phyloP scores from a whole-genome alignment of 169 alveolate genomes.

The Plasmodium cynomolgi region DNA sequence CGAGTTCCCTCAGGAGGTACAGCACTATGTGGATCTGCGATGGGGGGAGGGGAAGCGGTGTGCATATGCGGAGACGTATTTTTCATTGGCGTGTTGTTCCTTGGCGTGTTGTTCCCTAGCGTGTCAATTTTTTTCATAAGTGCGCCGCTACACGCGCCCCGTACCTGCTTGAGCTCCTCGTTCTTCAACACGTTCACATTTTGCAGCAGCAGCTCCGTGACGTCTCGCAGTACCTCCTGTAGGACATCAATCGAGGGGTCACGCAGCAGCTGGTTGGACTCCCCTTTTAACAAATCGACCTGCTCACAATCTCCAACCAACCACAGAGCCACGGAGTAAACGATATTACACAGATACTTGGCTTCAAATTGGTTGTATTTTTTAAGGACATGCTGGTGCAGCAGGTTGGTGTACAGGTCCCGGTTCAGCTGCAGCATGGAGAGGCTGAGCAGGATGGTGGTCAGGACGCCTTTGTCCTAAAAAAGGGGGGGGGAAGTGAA shows the following conservation, averaged over 20 bases:
- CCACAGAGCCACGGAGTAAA: slow-evolving; percentile 45
- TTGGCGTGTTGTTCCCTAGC: neutral
- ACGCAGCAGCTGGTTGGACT: neutral
- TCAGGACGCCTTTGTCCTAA: slow-evolving; percentile 68
- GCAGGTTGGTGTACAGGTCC: neutral
- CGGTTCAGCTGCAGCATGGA: slow-evolving; percentile 21
- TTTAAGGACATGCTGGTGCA: slow-evolving; percentile 26
- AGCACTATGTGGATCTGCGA: slow-evolving; percentile 47
- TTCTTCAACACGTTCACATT: slow-evolving; percentile 45
- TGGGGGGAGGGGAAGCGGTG: neutral
- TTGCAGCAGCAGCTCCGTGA: slow-evolving; percentile 2
- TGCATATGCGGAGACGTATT: neutral
- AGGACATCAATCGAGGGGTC: neutral
- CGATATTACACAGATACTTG: slow-evolving; percentile 61
- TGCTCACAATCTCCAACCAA: neutral
- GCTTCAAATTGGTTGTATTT: slow-evolving; percentile 54
- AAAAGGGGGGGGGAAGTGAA: neutral
- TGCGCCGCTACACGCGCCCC: neutral
- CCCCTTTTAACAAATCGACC: slow-evolving; percentile 4
- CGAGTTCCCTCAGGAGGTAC: slow-evolving; percentile 22
- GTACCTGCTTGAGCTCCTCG: slow-evolving; percentile 70
- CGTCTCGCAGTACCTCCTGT: neutral
- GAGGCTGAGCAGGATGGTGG: slow-evolving; percentile 51
- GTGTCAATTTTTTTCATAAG: neutral
- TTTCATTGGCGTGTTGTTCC: neutral